Evolutionary conservation across 768 basidiomycete genomes (phyloP).

Genomic region (Mycena venus): DNA sequence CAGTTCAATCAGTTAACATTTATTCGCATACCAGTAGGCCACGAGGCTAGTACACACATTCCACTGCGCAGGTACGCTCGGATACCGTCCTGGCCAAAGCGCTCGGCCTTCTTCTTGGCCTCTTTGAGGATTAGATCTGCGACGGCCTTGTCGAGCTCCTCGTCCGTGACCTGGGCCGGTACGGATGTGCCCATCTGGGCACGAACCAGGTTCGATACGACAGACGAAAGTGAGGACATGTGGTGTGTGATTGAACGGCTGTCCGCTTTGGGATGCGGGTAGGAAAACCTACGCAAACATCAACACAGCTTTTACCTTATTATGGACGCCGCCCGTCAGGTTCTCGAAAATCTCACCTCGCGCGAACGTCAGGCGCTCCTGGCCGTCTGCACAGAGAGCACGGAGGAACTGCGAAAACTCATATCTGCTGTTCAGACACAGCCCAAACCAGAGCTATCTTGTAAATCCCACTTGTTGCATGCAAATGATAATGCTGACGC

Average conservation of each 20-base stretch:
- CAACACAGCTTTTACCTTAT: too few species aligned
- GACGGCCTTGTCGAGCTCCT: conserved; percentile 92
- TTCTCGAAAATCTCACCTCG: too few species aligned
- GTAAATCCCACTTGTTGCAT: too few species aligned
- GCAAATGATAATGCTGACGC: too few species aligned
- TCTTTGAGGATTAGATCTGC: conserved; percentile 93
- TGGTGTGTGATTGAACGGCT: neutral
- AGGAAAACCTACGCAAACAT: too few species aligned
- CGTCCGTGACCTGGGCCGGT: conserved; percentile 72
- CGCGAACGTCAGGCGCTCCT: too few species aligned
- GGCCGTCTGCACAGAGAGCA: too few species aligned
- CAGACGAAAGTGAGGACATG: conserved; percentile 78
- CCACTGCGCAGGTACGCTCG: conserved; percentile 78
- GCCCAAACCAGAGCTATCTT: too few species aligned
- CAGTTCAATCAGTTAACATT: neutral
- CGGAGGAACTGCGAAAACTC: too few species aligned
- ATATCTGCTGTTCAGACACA: too few species aligned
- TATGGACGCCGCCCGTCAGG: too few species aligned
- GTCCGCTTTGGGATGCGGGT: neutral
- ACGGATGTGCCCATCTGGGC: conserved; percentile 82
- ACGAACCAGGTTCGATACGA: conserved; percentile 84
- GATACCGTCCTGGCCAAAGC: conserved; percentile 82
- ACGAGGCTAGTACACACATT: conserved; percentile 50
- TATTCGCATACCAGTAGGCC: neutral
- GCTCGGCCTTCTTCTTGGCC: conserved; percentile 91